Evolutionary conservation across 2,329 filamentous ascomycete genomes (phyloP).

Genomic region (Fusarium oligoseptatum): DNA sequence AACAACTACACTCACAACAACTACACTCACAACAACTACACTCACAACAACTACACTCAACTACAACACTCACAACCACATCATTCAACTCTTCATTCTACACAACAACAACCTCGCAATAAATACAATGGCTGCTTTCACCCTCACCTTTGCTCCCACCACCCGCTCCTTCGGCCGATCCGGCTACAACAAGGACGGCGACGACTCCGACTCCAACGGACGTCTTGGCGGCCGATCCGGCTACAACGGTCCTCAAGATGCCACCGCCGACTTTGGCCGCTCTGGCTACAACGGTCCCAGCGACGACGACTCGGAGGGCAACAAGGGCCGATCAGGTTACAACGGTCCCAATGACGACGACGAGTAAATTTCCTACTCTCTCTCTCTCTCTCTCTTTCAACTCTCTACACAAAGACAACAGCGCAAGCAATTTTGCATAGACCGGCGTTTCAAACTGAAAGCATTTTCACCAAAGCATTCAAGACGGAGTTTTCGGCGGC

Average conservation of each 20-base stretch:
- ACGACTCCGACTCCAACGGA: conserved; percentile 51
- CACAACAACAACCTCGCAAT: neutral
- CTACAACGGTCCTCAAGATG: conserved; percentile 56
- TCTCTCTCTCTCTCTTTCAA: neutral
- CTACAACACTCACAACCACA: neutral
- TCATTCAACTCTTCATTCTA: conserved; percentile 9
- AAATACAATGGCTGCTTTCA: conserved; percentile 49
- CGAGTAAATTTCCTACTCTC: conserved; percentile 33
- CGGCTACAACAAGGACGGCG: conserved; percentile 44
- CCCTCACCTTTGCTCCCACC: conserved; percentile 42
- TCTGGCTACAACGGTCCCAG: conserved; percentile 56
- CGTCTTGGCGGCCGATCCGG: conserved; percentile 55
- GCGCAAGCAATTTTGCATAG: conserved; percentile 35
- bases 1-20: conserved; percentile 3
- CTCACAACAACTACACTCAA: conserved; percentile 12
- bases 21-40: conserved; percentile 4
- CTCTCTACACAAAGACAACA: conserved; percentile 7
- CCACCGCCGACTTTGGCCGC: conserved; percentile 54
- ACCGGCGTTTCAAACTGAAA: conserved; percentile 35
- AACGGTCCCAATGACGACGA: conserved; percentile 54
- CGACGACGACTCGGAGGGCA: conserved; percentile 49
- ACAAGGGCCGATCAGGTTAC: conserved; percentile 59
- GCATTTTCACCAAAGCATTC: conserved; percentile 33
- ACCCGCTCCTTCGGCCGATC: conserved; percentile 43
- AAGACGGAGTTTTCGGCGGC: conserved; percentile 27